Base-by-base conservation (phyloP, 2,329 filamentous ascomycete species). In the Talaromyces sp. region DNA sequence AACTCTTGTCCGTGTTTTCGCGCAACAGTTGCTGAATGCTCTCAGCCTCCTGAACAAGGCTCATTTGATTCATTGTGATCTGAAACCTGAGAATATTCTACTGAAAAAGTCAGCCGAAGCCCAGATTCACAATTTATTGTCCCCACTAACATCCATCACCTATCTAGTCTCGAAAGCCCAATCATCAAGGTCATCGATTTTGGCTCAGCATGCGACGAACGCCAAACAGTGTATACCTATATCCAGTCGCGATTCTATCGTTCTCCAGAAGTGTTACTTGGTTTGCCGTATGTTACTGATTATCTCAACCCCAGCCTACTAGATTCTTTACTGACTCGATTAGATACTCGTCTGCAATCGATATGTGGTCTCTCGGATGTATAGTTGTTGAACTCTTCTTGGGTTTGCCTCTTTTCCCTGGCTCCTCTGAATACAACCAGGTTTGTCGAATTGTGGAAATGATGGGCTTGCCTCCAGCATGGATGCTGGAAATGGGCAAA, bases 111-210 rank as follows among this genome's bases (percentile, higher is more conserved):
- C 65, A 65, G 80, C 75, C 11, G 2, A 16, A 33, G 14, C 6
- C 7, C 16, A 17, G 10, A 6, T 13, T 17, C 9, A 20, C 13
- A n/a, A 7, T 39, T 30, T 14, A 32, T 16, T 11, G 11, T 14
- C 37, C 7, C 37, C 30, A 46, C 53, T 61, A 57, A 57, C 61
- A 27, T 37, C 29, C 36, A 27, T 30, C 29, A 20, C 39, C 17
- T n/a, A 42, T 46, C 39, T 56, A 87, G 85, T 70, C 85, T 99
- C 37, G 94, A 99, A 73, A 97, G 93, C 66, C 94, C 94, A 3
- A 97, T 99, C 63, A 99, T 99, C 82, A 99, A 99, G 75, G 97
- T 99, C 67, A 99, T 99, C 71, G 94, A 99, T 80, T 99, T 99
- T 70, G 94, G 94, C 39, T 99, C 94, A 33, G 94, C 94, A 13